A percentile compares a stretch with the other conserved stretches of the same genome.
Evolutionary conservation across 2,329 filamentous ascomycete species (phyloP).

Genomic region (Fusarium drepaniforme): DNA sequence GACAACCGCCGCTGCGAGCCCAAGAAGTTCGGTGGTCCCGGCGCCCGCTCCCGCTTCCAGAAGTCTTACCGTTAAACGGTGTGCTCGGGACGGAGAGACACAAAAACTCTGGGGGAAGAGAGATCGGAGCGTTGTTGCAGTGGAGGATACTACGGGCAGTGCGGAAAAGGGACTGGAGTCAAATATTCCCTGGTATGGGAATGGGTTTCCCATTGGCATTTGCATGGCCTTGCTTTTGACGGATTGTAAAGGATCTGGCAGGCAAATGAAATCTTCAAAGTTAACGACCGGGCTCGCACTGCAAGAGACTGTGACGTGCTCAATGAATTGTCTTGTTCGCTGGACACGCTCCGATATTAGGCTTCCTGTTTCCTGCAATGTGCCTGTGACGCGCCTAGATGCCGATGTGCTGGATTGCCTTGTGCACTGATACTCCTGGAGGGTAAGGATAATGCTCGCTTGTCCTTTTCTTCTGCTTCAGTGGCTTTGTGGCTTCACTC

Average conservation of each 20-base stretch:
- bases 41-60: slow-evolving; percentile 97
- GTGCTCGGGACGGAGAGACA: slow-evolving; percentile 17
- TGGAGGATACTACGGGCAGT: slow-evolving; percentile 43
- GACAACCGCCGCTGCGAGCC: slow-evolving; percentile 99
- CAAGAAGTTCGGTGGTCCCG: slow-evolving; percentile 97
- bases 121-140: slow-evolving; percentile 36
- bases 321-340: slow-evolving; percentile 40
- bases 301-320: slow-evolving; percentile 39
- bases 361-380: not conserved
- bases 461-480: not conserved
- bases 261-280: slow-evolving; percentile 65
- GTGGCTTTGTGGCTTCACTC: not conserved
- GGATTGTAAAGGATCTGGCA: slow-evolving; percentile 62
- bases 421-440: not conserved
- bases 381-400: slow-evolving; percentile 3
- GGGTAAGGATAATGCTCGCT: not conserved
- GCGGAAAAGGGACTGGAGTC: slow-evolving; percentile 53
- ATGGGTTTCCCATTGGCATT: slow-evolving; percentile 61
- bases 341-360: slow-evolving; percentile 27
- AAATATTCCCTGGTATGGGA: slow-evolving; percentile 54
- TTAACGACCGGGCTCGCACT: slow-evolving; percentile 46
- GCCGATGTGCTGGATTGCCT: not conserved
- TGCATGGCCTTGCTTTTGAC: slow-evolving; percentile 65
- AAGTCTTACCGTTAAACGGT: slow-evolving; percentile 95
- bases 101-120: slow-evolving; percentile 34